Conservation (phyloP, 805 yeast genomes). For the Metschnikowia matae region DNA sequence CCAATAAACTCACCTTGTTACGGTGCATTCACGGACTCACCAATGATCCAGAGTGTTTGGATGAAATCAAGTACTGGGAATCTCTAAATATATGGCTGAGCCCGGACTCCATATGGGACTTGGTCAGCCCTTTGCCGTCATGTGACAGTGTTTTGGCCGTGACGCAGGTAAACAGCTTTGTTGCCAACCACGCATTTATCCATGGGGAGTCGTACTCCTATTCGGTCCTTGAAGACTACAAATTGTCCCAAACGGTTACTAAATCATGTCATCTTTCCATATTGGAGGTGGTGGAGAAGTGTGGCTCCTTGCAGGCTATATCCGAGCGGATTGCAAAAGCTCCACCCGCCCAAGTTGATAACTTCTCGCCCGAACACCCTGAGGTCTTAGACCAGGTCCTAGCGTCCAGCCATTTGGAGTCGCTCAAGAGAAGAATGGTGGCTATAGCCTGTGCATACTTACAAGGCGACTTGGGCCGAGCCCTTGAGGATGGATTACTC, state of each 20-base stretch:
- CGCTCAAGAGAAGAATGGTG: neutral
- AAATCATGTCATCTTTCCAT: neutral
- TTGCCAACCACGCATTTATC: constrained; percentile 3
- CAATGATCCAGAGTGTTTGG: neutral
- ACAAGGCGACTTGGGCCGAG: neutral
- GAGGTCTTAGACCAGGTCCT: neutral
- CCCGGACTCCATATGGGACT: neutral
- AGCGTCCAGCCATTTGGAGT: neutral
- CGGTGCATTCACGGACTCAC: constrained; percentile 8
- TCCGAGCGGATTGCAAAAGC: neutral
- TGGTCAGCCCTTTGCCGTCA: neutral
- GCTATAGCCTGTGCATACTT: neutral
- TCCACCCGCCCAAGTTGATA: neutral
- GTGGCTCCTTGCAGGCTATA: constrained; percentile 1
- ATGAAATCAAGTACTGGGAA: constrained; percentile 10
- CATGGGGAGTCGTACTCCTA: constrained; percentile 5
- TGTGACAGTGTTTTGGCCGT: neutral
- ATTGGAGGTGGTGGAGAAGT: constrained; percentile 1
- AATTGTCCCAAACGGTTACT: neutral
- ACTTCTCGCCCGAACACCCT: neutral
- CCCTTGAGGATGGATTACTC: constrained; percentile 1
- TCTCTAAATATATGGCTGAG: neutral
- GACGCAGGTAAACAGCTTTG: constrained; percentile 1
- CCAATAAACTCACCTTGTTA: constrained; percentile 4
- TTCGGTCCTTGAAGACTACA: constrained; percentile 2